These are phyloP conservation scores for Pseudogymnoascus sp. DNA, from an alignment of 2,329 filamentous ascomycete genomes.

Conservation along the genomic window DNA sequence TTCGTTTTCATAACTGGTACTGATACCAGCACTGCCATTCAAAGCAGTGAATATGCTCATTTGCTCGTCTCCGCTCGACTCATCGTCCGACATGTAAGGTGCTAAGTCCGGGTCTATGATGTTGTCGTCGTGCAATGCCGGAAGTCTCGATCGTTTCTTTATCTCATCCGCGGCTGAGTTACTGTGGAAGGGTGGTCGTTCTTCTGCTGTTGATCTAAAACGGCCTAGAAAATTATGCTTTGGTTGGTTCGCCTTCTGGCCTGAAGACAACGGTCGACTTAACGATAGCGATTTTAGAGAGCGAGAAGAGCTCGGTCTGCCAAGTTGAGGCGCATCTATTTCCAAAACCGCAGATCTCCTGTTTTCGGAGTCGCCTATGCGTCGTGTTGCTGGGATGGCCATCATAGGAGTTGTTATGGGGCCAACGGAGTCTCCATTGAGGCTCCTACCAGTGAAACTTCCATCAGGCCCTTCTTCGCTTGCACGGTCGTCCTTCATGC, in stretches of 20 bases:
- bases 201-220: slow-evolving; percentile 62
- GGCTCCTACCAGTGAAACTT: slow-evolving; percentile 4
- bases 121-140: slow-evolving; percentile 96
- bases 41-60: slow-evolving; percentile 73
- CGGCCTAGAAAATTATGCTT: slow-evolving; percentile 75
- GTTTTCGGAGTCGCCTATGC: slow-evolving; percentile 66
- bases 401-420: slow-evolving; percentile 61
- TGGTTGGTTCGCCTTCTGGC: slow-evolving; percentile 79
- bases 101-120: slow-evolving; percentile 96
- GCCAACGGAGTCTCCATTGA: slow-evolving; percentile 34
- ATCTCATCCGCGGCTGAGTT: slow-evolving; percentile 59
- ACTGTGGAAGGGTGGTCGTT: slow-evolving; percentile 80
- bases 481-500: slow-evolving; percentile 31
- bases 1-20: slow-evolving; percentile 64
- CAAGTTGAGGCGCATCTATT: slow-evolving; percentile 74
- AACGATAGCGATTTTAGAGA: slow-evolving; percentile 68
- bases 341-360: slow-evolving; percentile 83
- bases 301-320: slow-evolving; percentile 85
- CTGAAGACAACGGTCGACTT: slow-evolving; percentile 64
- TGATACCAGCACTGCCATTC: slow-evolving; percentile 55
- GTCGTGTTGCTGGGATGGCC: slow-evolving; percentile 57
- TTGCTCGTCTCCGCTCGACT: slow-evolving; percentile 86
- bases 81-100: slow-evolving; percentile 89
- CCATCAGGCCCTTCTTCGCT: slow-evolving; percentile 28
- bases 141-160: slow-evolving; percentile 56